Percentiles rank a stretch among this genome's conserved stretches.
Conservation (phyloP, 176 grass and related monocot species). For the barley (Hordeum vulgare) region DNA sequence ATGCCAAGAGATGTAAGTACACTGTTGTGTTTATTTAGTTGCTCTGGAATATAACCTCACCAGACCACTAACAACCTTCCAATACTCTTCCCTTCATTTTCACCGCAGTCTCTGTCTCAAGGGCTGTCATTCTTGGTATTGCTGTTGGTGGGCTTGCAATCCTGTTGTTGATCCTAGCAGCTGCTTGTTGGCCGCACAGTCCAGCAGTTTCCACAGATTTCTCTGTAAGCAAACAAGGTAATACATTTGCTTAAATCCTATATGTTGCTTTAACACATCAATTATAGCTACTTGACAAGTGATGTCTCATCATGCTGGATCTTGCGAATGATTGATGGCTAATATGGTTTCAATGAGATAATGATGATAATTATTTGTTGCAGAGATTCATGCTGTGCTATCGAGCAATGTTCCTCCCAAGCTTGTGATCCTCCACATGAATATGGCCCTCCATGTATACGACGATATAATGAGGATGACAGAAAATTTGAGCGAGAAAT, state of each 20-base stretch:
- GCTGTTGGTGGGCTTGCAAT: conserved; percentile 53
- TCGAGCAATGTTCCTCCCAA: conserved; percentile 64
- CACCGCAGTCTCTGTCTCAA: conserved; percentile 50
- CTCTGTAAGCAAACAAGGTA: conserved; percentile 77
- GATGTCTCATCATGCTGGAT: background rate
- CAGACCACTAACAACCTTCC: conserved; percentile 1
- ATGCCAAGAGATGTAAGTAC: conserved; percentile 41
- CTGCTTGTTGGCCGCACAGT: conserved; percentile 48
- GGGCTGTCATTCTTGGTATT: conserved; percentile 66
- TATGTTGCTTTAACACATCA: conserved; percentile 11
- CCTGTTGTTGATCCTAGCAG: conserved; percentile 60
- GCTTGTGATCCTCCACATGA: conserved; percentile 94
- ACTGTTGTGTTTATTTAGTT: background rate
- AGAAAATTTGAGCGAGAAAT: conserved; percentile 89
- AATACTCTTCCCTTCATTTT: background rate
- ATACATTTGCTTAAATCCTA: background rate
- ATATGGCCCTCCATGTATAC: conserved; percentile 90
- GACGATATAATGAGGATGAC: conserved; percentile 97
- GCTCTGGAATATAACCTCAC: background rate
- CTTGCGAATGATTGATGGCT: background rate
- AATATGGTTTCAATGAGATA: background rate
- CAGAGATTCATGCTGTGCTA: conserved; percentile 24
- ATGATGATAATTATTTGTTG: conserved; percentile 8
- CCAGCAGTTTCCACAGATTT: conserved; percentile 40
- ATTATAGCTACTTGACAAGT: conserved; percentile 12